phyloP scores from a whole-genome alignment of 345 rosid species.

The Melaleuca alternifolia region DNA sequence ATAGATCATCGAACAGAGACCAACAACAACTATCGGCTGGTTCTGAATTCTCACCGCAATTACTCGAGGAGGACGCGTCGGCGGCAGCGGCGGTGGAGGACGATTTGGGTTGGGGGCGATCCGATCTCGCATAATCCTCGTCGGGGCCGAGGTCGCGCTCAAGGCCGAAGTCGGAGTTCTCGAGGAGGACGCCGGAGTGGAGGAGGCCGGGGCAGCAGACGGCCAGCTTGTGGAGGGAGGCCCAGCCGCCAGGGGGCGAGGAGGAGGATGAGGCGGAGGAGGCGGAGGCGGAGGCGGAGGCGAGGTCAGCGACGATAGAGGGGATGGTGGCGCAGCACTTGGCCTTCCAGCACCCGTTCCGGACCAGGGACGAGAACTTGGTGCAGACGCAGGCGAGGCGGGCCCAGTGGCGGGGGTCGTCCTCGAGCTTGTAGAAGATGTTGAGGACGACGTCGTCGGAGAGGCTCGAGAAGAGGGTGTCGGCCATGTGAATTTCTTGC shows the following conservation, averaged over 20 bases:
- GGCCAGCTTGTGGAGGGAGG: constrained; percentile 64
- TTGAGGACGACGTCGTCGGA: constrained; percentile 75
- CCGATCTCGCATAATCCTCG: constrained; percentile 13
- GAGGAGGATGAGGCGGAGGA: constrained; percentile 9
- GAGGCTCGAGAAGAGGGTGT: constrained; percentile 37
- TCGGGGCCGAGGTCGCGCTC: constrained; percentile 91
- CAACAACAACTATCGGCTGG: constrained; percentile 26
- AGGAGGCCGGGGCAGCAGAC: constrained; percentile 88
- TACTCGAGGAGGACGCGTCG: not conserved
- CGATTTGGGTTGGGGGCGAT: not conserved
- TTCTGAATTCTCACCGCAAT: not conserved
- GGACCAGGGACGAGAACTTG: constrained; percentile 69
- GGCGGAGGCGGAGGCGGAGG: constrained; percentile 1
- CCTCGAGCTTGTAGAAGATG: constrained; percentile 81
- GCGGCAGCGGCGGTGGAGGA: not conserved
- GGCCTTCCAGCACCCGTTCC: constrained; percentile 51
- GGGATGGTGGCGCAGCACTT: constrained; percentile 55
- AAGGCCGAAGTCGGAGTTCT: constrained; percentile 88
- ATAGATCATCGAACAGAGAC: constrained; percentile 85
- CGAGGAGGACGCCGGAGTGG: constrained; percentile 85
- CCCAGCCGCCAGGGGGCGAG: constrained; percentile 54
- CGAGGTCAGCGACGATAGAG: constrained; percentile 56
- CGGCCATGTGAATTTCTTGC: constrained; percentile 12
- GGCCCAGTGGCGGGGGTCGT: constrained; percentile 80
- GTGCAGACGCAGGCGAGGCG: constrained; percentile 80